Base-by-base conservation (phyloP, 108 stramenopile species). In the Nitzschia palea region DNA sequence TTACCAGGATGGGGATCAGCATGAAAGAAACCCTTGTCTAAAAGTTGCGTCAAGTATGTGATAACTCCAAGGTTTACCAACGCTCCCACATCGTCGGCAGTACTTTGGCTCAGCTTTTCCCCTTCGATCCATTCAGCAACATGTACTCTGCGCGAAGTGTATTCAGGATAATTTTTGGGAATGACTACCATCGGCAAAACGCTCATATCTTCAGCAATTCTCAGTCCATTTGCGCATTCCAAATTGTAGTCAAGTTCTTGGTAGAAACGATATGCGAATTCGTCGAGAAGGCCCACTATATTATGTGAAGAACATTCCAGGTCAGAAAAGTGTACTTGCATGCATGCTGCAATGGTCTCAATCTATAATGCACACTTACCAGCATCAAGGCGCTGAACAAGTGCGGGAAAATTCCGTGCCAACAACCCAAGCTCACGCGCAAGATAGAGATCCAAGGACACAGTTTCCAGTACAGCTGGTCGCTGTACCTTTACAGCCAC, bases 111-210 rank as follows among this genome's bases (percentile, higher is more conserved):
- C 27, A 98, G 81, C 65, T 98, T 97, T 73, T 97, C 97, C 22
- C 97, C 97, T 8, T 97, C 93, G 65, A 97, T 88, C 97, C 97
- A 98, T 73, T 98, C 93, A 28, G 97, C 94, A 18, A 93, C 92
- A 62, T 96, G 96, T 15, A 98, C 96, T 17, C 96, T 73, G 0
- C 97, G 78, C 2, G 89, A 81, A 1, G 95, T 95, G 56, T 80
- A 95, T 54, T 89, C 70, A 1, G 95, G 93, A 73, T 86, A 98
- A 69, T 91, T 91, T 29, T 78, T 76, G 0, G 97, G 97, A 56
- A 94, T 90, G 31, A 85, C 82, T 1, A 96, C 96, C 69, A 83
- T 86, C 0, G 90, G 90, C 58, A 96, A 65, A n/a, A 94, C 83
- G 20, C 44, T 65, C 97, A 98, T 96, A 44, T 96, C 84, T 65